phyloP scores from a whole-genome alignment of 2,329 filamentous ascomycete species.

The Coniochaeta sp. region DNA sequence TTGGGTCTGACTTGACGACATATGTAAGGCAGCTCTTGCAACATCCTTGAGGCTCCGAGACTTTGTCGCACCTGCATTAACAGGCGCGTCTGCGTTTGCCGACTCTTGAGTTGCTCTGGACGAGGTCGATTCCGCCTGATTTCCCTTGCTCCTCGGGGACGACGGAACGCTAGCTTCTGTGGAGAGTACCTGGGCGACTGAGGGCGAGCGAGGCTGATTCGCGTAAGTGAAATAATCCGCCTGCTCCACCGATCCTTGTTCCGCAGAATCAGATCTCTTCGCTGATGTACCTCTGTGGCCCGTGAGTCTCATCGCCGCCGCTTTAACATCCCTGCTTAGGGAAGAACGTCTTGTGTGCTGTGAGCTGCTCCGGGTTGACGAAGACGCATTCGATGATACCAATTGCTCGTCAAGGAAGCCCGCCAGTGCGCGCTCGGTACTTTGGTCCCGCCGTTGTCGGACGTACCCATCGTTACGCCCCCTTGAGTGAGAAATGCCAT shows the following conservation, averaged over 20 bases:
- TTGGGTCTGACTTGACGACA: slow-evolving; percentile 6
- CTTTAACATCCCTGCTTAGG: slow-evolving; percentile 16
- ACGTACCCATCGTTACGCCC: slow-evolving; percentile 18
- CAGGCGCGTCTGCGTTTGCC: background rate
- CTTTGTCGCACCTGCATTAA: slow-evolving; percentile 12
- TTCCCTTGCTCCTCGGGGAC: slow-evolving; percentile 3
- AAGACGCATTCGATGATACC: slow-evolving; percentile 8
- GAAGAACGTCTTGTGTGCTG: slow-evolving; percentile 14
- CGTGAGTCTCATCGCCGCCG: slow-evolving; percentile 15
- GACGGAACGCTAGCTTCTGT: slow-evolving; percentile 2
- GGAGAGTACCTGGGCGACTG: background rate
- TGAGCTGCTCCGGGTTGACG: slow-evolving; percentile 11
- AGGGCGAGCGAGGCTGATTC: slow-evolving; percentile 10
- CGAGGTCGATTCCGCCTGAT: background rate
- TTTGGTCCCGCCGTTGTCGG: slow-evolving; percentile 17
- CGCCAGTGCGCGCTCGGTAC: slow-evolving; percentile 18
- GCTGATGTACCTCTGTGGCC: slow-evolving; percentile 6
- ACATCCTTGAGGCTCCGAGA: slow-evolving; percentile 26
- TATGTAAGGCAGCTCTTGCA: slow-evolving; percentile 24
- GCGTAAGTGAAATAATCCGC: slow-evolving; percentile 15
- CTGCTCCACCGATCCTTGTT: slow-evolving; percentile 3
- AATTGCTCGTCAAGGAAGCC: slow-evolving; percentile 18
- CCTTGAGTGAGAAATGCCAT: slow-evolving; percentile 4
- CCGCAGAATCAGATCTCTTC: slow-evolving; percentile 3
- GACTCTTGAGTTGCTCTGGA: background rate